These are phyloP conservation scores for Biancaea sappan DNA, from an alignment of 306 rosid species.

Conservation along the genomic window DNA sequence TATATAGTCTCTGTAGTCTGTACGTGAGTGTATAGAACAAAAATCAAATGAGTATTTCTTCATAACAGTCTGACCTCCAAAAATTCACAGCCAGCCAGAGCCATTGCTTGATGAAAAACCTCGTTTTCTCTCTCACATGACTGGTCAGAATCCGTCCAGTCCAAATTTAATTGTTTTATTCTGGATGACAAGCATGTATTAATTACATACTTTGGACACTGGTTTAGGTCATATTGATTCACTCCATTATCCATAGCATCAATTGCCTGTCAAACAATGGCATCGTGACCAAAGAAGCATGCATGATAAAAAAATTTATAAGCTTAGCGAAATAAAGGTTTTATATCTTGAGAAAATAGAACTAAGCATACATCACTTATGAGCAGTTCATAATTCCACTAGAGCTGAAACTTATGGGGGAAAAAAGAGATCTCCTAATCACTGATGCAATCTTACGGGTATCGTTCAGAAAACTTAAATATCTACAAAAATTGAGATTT, in stretches of 20 bases:
- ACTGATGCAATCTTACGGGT: neutral
- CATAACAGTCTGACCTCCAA: constrained; percentile 41
- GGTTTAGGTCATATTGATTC: constrained; percentile 49
- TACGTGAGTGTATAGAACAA: neutral
- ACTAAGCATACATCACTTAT: neutral
- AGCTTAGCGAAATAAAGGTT: neutral
- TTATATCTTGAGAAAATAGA: neutral
- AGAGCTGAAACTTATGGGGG: neutral
- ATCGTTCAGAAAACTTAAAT: neutral
- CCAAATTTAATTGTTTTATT: constrained; percentile 52
- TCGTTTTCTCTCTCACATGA: constrained; percentile 53
- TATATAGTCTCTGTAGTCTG: neutral
- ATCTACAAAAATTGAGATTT: neutral
- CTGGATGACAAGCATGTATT: constrained; percentile 49
- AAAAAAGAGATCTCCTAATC: too few relatives aligned
- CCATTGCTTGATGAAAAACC: constrained; percentile 58
- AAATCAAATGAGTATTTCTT: neutral
- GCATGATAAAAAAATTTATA: neutral
- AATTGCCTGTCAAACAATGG: constrained; percentile 41
- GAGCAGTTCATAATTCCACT: neutral
- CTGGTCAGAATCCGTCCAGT: constrained; percentile 48
- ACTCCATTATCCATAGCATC: constrained; percentile 65
- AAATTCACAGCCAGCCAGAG: constrained; percentile 59
- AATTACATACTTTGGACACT: constrained; percentile 51
- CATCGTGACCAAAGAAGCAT: neutral